phyloP scores from a whole-genome alignment of 106 monocot species.

The Hemerocallis citrina region DNA sequence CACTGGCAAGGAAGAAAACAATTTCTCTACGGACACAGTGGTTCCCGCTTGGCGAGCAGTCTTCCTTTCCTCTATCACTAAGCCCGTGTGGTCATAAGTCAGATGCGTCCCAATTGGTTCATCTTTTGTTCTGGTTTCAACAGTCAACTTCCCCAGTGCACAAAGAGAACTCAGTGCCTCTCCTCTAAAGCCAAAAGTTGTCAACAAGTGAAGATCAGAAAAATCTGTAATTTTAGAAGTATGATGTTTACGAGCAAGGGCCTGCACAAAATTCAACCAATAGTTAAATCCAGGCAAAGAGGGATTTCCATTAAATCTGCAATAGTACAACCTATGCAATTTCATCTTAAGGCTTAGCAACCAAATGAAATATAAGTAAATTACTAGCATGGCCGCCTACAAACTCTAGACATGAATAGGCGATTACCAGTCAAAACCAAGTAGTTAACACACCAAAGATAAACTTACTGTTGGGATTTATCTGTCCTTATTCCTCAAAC shows the following conservation, averaged over 20 bases:
- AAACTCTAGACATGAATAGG: no score
- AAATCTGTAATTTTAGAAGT: conserved; percentile 91
- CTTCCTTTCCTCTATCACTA: conserved; percentile 55
- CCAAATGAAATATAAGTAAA: no score
- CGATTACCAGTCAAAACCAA: no score
- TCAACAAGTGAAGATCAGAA: conserved; percentile 66
- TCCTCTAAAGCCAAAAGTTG: conserved; percentile 96
- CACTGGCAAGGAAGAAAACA: conserved; percentile 91
- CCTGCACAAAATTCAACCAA: conserved; percentile 30
- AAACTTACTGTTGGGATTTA: no score
- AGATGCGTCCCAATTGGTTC: conserved; percentile 81
- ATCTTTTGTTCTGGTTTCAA: conserved; percentile 87
- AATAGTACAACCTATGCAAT: no score
- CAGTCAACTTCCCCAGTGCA: conserved; percentile 66
- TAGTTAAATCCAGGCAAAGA: not conserved
- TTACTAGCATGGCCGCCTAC: no score
- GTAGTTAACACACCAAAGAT: no score
- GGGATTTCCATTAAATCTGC: no score
- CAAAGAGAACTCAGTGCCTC: conserved; percentile 96
- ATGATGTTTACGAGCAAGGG: conserved; percentile 78
- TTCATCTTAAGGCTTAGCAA: no score
- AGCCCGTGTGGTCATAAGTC: conserved; percentile 71
- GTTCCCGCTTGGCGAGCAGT: conserved; percentile 89
- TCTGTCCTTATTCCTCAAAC: no score
- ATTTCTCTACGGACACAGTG: conserved; percentile 75